Evolutionary conservation across 2,329 filamentous ascomycete species (phyloP), one percentile per base, ranked within the genome.

Genomic region (Cordyceps farinosa): DNA sequence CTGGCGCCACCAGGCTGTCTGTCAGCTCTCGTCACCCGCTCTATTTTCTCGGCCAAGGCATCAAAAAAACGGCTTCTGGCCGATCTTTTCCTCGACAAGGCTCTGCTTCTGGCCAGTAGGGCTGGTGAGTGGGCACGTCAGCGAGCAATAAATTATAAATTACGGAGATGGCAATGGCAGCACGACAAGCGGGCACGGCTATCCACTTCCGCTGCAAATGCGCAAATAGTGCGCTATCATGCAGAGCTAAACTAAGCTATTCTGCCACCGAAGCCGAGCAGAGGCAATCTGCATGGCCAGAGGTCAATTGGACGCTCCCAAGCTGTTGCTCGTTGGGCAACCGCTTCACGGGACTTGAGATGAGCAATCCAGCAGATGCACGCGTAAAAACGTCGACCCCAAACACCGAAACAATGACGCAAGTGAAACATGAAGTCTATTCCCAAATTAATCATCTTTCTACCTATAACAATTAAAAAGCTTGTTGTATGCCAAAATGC

Each of bases 401-500:
- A 22, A 22, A 22, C 22, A 22, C 10, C 27, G 30, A 15, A 15
- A 15, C 9, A 15, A 15, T 40, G 11, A 40, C 9, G 34, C 57
- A 51, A n/a, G 29, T 56, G 17, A 58, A 52, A 22, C 44, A 17
- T 52, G 13, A 34, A 60, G 17, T 60, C 47, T 53, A 61, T 61
- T 54, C 38, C 58, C 29, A 54, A 55, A 55, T 50, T 55, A 50
- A 56, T 34, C 15, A 32, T 55, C 51, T 42, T 44, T 40, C 42
- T 32, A 32, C 42, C 22, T 55, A 27, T 62, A 62, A 62, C 27
- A 45, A 62, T 55, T 62, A 62, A 48, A 61, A 52, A 17, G 52
- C 30, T 61, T 10, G 27, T 44, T 17, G 38, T 61, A 53, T 54
- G 58, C 58, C 38, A 54, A 47, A 47, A 54, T 45, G 50, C 51